Evolutionary conservation across 495 filamentous ascomycete genomes (phyloP).

Genomic region (Daldinia bambusicola): DNA sequence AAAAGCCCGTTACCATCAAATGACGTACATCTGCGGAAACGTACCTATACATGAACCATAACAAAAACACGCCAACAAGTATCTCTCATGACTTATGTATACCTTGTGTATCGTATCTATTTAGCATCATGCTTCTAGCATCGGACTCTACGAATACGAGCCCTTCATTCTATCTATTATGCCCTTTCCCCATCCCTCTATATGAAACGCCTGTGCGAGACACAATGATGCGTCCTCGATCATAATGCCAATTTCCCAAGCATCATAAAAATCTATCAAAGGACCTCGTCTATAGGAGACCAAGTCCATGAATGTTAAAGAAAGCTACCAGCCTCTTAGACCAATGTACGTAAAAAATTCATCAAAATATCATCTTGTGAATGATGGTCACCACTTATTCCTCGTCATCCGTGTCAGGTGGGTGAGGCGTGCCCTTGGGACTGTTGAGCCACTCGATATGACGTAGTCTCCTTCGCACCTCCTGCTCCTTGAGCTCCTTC

Average conservation of each 20-base stretch:
- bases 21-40: background rate
- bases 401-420: conserved; percentile 82
- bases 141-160: conserved; percentile 22
- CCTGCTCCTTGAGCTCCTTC: conserved; percentile 92
- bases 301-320: conserved; percentile 12
- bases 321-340: conserved; percentile 4
- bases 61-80: background rate
- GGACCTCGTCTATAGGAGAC: background rate
- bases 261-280: conserved; percentile 20
- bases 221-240: conserved; percentile 22
- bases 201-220: conserved; percentile 32
- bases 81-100: conserved; percentile 5
- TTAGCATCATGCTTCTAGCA: conserved; percentile 13
- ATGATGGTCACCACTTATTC: conserved; percentile 49
- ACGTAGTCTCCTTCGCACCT: conserved; percentile 85
- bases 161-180: conserved; percentile 39
- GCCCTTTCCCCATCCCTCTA: conserved; percentile 35
- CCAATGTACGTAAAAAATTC: conserved; percentile 21
- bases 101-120: conserved; percentile 1
- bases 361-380: conserved; percentile 13
- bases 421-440: conserved; percentile 81
- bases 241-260: conserved; percentile 28
- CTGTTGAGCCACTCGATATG: conserved; percentile 94
- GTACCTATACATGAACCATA: background rate
- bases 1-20: background rate